phyloP scores from a whole-genome alignment of 768 basidiomycete species.

The Boletus edulis region DNA sequence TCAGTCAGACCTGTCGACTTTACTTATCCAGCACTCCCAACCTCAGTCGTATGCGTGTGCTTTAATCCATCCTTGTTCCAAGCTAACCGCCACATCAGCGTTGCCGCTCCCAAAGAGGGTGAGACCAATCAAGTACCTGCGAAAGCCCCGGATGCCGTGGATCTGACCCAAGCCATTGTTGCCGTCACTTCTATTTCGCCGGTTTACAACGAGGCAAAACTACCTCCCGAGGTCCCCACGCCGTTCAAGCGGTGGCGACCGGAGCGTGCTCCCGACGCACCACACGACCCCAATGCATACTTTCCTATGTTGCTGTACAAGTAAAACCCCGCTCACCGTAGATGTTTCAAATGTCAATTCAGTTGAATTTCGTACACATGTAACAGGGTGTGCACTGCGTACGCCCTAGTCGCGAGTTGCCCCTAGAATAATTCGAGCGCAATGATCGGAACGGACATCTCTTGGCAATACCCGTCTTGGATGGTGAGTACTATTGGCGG shows the following conservation, averaged over 20 bases:
- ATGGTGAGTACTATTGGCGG: no score
- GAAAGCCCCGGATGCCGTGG: slow-evolving; percentile 43
- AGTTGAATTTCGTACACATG: slow-evolving; percentile 34
- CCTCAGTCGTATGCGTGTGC: slow-evolving; percentile 53
- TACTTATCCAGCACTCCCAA: slow-evolving; percentile 79
- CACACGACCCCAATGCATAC: slow-evolving; percentile 78
- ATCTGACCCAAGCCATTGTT: slow-evolving; percentile 71
- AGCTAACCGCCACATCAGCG: slow-evolving; percentile 35
- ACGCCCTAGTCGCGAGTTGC: no score
- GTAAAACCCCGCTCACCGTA: slow-evolving; percentile 19
- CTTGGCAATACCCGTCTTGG: no score
- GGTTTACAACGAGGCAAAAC: slow-evolving; percentile 56
- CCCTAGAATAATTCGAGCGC: no score
- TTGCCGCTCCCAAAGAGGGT: slow-evolving; percentile 48
- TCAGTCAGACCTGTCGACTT: slow-evolving; percentile 73
- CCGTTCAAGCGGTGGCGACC: slow-evolving; percentile 75
- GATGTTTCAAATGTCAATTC: slow-evolving; percentile 10
- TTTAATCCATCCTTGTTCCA: neutral
- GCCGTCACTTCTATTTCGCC: slow-evolving; percentile 55
- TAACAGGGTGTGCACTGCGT: neutral
- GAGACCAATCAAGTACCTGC: slow-evolving; percentile 45
- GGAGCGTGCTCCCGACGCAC: slow-evolving; percentile 68
- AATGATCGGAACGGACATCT: no score
- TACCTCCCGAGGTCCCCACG: slow-evolving; percentile 74
- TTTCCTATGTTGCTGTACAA: slow-evolving; percentile 79